These are phyloP conservation scores for Mrakia blollopis DNA, from an alignment of 768 basidiomycete genomes.

Conservation along the genomic window DNA sequence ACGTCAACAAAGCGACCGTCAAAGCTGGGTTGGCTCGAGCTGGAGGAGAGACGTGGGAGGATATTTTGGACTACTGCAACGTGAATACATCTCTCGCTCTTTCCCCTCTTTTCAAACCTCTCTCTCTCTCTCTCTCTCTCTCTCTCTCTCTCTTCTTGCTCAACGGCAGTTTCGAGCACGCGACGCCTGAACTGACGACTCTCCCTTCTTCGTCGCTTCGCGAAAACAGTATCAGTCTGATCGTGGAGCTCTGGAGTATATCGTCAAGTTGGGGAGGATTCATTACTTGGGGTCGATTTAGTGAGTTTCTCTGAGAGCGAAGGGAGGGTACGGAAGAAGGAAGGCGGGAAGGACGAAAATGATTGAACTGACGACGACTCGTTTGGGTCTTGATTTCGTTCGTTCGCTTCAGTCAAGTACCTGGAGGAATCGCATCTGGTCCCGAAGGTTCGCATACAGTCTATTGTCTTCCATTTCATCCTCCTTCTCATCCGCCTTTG, in stretches of 20 bases:
- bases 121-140: background rate
- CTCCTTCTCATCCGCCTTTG: background rate
- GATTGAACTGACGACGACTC: background rate
- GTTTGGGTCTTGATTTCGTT: background rate
- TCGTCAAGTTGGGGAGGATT: constrained; percentile 87
- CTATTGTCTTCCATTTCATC: background rate
- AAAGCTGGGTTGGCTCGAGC: constrained; percentile 75
- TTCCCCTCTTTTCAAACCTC: background rate
- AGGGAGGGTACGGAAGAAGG: background rate
- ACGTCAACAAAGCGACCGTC: constrained; percentile 66
- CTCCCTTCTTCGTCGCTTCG: background rate
- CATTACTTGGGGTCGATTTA: constrained; percentile 96
- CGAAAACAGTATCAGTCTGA: constrained; percentile 82
- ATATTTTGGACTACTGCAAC: constrained; percentile 85
- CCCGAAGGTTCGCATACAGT: constrained; percentile 58
- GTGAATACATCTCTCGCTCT: constrained; percentile 45
- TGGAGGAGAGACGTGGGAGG: constrained; percentile 90
- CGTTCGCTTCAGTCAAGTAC: constrained; percentile 44
- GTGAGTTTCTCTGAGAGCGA: background rate
- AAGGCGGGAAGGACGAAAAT: too few relatives aligned
- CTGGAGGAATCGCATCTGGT: constrained; percentile 77
- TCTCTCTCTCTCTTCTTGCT: background rate
- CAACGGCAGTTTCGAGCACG: background rate
- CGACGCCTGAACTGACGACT: background rate
- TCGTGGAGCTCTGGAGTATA: constrained; percentile 80